Evolutionary conservation across 306 rosid genomes (phyloP).

Genomic region (Corylus americana): DNA sequence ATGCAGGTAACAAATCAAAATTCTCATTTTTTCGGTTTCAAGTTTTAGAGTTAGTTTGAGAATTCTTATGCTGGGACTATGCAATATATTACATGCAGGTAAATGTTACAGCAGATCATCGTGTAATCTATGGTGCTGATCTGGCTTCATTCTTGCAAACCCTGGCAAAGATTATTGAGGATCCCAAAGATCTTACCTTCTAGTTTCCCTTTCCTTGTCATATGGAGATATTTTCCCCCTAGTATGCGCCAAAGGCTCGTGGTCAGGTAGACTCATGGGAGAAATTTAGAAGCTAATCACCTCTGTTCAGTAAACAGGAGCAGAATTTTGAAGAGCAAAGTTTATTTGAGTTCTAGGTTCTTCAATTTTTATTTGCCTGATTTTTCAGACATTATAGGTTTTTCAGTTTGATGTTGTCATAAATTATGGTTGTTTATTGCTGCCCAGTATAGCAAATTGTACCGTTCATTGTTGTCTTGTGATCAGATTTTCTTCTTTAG

Average conservation of each 20-base stretch:
- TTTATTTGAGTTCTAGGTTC: constrained; percentile 4
- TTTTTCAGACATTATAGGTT: not conserved
- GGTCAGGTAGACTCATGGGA: constrained; percentile 22
- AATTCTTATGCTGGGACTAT: constrained; percentile 27
- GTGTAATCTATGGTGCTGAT: constrained; percentile 91
- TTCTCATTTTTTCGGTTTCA: not conserved
- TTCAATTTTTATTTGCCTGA: not conserved
- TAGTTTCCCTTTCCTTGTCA: constrained; percentile 37
- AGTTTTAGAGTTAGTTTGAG: constrained; percentile 1
- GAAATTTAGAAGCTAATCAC: constrained; percentile 2
- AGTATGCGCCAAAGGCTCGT: not conserved
- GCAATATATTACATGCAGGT: constrained; percentile 54
- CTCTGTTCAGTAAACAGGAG: constrained; percentile 11
- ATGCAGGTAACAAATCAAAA: constrained; percentile 70
- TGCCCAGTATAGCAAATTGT: not conserved
- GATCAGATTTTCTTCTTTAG: not conserved
- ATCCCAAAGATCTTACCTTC: constrained; percentile 94
- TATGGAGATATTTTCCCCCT: constrained; percentile 7
- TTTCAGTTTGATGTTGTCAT: not conserved
- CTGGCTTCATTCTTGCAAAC: constrained; percentile 94
- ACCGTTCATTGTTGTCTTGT: not conserved
- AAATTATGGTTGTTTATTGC: not conserved
- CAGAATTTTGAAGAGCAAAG: constrained; percentile 31
- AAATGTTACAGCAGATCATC: constrained; percentile 97
- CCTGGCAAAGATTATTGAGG: constrained; percentile 81